Evolutionary conservation across 352 stramenopile species (phyloP).

Genomic region (Phytophthora kernoviae): DNA sequence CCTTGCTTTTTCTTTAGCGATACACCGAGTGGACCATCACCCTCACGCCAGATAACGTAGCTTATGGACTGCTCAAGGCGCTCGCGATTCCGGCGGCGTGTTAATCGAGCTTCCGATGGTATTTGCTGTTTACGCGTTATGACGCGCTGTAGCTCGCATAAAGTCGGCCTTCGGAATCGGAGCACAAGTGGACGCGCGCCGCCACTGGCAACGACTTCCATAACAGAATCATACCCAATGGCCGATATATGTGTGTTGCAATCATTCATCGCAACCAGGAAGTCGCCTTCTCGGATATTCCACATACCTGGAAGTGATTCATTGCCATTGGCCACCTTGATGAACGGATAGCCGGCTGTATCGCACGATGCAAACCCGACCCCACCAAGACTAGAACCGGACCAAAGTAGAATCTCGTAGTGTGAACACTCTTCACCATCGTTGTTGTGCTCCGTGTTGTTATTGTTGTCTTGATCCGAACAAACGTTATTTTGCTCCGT

Average conservation of each 20-base stretch:
- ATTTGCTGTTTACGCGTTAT: constrained; percentile 24
- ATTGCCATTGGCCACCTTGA: constrained; percentile 50
- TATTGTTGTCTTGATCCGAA: neutral
- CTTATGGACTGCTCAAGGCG: constrained; percentile 53
- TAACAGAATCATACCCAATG: constrained; percentile 43
- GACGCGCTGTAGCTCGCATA: constrained; percentile 39
- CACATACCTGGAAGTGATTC: constrained; percentile 66
- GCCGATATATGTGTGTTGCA: constrained; percentile 34
- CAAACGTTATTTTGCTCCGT: neutral
- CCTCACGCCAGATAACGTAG: constrained; percentile 66
- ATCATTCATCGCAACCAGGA: constrained; percentile 57
- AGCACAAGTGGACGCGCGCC: constrained; percentile 56
- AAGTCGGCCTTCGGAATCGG: constrained; percentile 46
- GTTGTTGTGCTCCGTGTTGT: too few relatives aligned
- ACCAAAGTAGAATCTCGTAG: constrained; percentile 62
- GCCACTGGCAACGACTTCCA: constrained; percentile 53
- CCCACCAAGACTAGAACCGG: constrained; percentile 44
- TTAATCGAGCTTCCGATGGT: constrained; percentile 16
- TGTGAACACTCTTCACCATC: constrained; percentile 17
- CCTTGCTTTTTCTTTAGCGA: constrained; percentile 43
- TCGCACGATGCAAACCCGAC: constrained; percentile 44
- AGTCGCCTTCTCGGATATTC: constrained; percentile 57
- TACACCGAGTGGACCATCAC: constrained; percentile 53
- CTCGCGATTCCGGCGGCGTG: constrained; percentile 38
- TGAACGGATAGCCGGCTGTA: constrained; percentile 43